Evolutionary conservation across 2,329 filamentous ascomycete genomes (phyloP).

Genomic region (Aspergillus glaucus): DNA sequence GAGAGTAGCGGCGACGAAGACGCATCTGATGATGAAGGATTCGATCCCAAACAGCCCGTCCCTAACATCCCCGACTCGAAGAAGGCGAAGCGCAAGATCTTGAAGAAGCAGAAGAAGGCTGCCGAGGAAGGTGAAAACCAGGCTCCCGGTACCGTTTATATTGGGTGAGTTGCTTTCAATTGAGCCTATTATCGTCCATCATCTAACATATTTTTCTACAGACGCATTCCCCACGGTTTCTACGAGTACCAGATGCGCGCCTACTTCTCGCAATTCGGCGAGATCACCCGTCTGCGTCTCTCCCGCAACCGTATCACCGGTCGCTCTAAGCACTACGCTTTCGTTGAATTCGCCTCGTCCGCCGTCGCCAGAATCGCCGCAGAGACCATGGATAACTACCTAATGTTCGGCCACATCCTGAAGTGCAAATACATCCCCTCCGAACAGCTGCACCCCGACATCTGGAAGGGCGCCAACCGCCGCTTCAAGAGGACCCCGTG

Average conservation of each 20-base stretch:
- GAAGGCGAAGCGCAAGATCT: slow-evolving; percentile 45
- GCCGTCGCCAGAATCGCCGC: slow-evolving; percentile 87
- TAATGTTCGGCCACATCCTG: slow-evolving; percentile 88
- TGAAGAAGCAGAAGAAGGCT: slow-evolving; percentile 45
- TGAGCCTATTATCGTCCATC: slow-evolving; percentile 2
- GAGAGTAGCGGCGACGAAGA: slow-evolving; percentile 51
- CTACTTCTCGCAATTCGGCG: slow-evolving; percentile 91
- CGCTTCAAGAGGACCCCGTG: slow-evolving; percentile 84
- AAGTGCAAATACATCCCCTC: slow-evolving; percentile 74
- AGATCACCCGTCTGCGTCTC: slow-evolving; percentile 69
- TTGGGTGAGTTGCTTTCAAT: slow-evolving; percentile 52
- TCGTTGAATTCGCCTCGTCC: slow-evolving; percentile 73
- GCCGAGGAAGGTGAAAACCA: slow-evolving; percentile 25
- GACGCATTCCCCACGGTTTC: slow-evolving; percentile 87
- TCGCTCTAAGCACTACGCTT: slow-evolving; percentile 86
- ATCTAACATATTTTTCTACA: slow-evolving; percentile 21
- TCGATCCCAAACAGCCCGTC: slow-evolving; percentile 39
- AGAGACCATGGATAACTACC: slow-evolving; percentile 96
- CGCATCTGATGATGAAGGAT: slow-evolving; percentile 41
- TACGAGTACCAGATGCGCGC: slow-evolving; percentile 92
- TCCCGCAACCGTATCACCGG: slow-evolving; percentile 91
- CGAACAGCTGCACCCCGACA: slow-evolving; percentile 69
- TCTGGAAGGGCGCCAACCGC: slow-evolving; percentile 86
- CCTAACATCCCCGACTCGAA: slow-evolving; percentile 41
- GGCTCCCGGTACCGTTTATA: slow-evolving; percentile 72